Evolutionary conservation across 331 rosid species (phyloP), one percentile per base, ranked within the genome.

Genomic region (Quercus phellos): DNA sequence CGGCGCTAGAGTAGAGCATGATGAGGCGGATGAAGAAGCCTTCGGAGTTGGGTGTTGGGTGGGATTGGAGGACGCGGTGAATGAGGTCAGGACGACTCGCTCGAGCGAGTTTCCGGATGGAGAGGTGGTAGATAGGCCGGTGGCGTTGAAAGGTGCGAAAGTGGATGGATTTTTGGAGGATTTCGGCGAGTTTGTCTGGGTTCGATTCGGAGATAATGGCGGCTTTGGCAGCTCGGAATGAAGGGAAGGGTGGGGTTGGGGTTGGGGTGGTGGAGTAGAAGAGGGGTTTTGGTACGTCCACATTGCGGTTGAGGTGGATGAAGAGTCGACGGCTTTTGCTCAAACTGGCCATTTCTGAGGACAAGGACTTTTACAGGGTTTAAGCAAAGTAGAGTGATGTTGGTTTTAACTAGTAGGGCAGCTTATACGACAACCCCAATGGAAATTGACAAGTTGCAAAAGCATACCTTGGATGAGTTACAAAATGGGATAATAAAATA

Each of bases 21-120:
- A 77, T 68, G 51, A 77, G 81, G 69, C 81, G 81, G 51, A 69
- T 77, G 69, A 68, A 77, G 70, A 77, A 77, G 46, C 81, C 81
- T 43, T 77, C 75, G 18, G 81, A 55, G 4, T 8, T 69, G 30
- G 24, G 26, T 50, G 76, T 16, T 17, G 75, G 75, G 12, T 77
- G 81, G 50, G 75, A 10, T 38, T 77, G 75, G 19, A 77, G 27
- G 50, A 77, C 70, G 2, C 13, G 32, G 26, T 69, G 75, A 5
- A 77, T 77, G 16, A 77, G 70, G 81, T 77, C 81, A 70, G 70
- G 70, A 35, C 75, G 76, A 17, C 69, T 43, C 24, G 81, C 75
- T 22, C 70, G 75, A 14, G 70, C 76, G 26, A 77, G 81, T 42
- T 77, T 77, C 46, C 75, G 81, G 66, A 77, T 58, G 70, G 75